These are phyloP conservation scores for Eucalyptus viminalis DNA, from an alignment of 345 rosid genomes.

Conservation along the genomic window DNA sequence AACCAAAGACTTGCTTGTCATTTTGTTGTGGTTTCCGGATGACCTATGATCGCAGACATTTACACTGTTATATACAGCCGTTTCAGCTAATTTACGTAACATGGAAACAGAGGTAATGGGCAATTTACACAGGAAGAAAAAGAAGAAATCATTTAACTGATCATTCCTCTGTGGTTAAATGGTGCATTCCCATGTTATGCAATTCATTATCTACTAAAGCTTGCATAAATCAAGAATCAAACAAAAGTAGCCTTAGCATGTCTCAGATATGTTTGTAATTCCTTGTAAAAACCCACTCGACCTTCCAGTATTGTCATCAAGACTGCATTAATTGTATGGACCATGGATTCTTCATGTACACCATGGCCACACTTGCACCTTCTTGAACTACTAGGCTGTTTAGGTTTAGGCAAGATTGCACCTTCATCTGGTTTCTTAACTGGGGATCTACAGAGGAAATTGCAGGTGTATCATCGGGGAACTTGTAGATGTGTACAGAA, in stretches of 20 bases:
- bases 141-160: neutral
- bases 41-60: no score
- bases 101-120: no score
- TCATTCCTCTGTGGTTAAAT: neutral
- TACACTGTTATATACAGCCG: no score
- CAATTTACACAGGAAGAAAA: neutral
- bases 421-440: neutral
- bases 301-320: neutral
- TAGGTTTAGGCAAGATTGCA: neutral
- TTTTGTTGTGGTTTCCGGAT: no score
- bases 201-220: neutral
- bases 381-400: conserved; percentile 2
- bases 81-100: no score
- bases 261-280: neutral
- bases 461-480: conserved; percentile 2
- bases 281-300: neutral
- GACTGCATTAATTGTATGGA: neutral
- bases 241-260: neutral
- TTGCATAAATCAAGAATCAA: neutral
- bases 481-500: neutral
- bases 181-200: neutral
- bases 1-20: no score
- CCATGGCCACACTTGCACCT: no score
- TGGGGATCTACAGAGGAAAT: conserved; percentile 3
- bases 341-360: no score